Conservation (phyloP, 2,329 filamentous ascomycete genomes). For the Emergomyces africanus region DNA sequence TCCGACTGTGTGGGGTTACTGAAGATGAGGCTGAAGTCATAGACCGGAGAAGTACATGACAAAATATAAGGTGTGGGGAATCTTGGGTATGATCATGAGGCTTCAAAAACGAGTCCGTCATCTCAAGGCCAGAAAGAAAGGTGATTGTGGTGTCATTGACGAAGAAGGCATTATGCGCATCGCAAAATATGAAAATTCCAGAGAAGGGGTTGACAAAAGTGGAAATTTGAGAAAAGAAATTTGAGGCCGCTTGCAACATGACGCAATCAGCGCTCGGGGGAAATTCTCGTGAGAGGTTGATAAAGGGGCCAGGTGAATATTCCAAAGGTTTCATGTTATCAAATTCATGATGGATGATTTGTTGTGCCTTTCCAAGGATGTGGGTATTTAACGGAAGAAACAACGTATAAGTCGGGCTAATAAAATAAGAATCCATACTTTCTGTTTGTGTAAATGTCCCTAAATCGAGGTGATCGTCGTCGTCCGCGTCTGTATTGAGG, state of each 20-base stretch:
- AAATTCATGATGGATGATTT: background rate
- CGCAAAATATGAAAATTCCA: background rate
- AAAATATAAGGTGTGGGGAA: background rate
- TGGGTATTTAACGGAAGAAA: constrained; percentile 1
- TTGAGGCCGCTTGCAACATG: background rate
- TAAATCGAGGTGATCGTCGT: constrained; percentile 3
- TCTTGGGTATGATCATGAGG: background rate
- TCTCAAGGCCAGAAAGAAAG: background rate
- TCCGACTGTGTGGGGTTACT: background rate
- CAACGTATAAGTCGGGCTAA: constrained; percentile 2
- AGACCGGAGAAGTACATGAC: background rate
- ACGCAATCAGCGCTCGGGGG: background rate
- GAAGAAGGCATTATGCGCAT: background rate
- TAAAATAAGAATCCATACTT: constrained; percentile 10
- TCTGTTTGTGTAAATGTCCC: constrained; percentile 8
- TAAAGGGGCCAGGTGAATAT: background rate
- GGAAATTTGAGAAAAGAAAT: background rate
- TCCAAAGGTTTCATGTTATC: background rate
- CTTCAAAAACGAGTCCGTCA: background rate
- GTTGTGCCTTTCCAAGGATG: background rate
- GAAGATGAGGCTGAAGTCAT: background rate
- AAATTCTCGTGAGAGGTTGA: background rate
- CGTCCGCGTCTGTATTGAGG: constrained; percentile 2
- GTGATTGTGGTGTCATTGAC: background rate
- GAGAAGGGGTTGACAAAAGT: background rate